Evolutionary conservation across 768 basidiomycete species (phyloP).

Genomic region (Xanthoconium stramineum): DNA sequence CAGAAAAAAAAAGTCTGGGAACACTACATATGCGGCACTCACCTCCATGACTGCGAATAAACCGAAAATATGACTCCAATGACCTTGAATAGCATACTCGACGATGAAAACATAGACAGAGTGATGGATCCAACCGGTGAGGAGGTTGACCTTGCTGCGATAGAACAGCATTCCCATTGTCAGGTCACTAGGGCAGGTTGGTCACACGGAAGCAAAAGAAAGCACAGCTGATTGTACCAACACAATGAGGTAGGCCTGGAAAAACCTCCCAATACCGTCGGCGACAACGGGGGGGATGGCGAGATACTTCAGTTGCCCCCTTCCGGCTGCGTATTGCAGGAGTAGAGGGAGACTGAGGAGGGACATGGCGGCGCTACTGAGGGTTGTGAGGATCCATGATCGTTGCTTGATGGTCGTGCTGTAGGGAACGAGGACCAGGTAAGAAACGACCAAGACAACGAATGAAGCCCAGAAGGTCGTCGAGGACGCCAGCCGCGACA

Average conservation of each 20-base stretch:
- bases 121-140: slow-evolving; percentile 58
- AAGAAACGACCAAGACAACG: slow-evolving; percentile 20
- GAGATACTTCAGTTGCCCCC: slow-evolving; percentile 27
- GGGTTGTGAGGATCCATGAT: slow-evolving; percentile 46
- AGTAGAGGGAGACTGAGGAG: slow-evolving; percentile 40
- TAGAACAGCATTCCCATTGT: slow-evolving; percentile 45
- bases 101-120: slow-evolving; percentile 40
- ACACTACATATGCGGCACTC: slow-evolving; percentile 1
- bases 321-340: slow-evolving; percentile 23
- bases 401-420: slow-evolving; percentile 39
- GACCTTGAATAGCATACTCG: slow-evolving; percentile 34
- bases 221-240: slow-evolving; percentile 19
- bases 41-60: slow-evolving; percentile 49
- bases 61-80: slow-evolving; percentile 43
- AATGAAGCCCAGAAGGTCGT: slow-evolving; percentile 22
- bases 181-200: slow-evolving; percentile 38
- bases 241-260: slow-evolving; percentile 45
- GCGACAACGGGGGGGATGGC: slow-evolving; percentile 21
- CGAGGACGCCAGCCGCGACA: slow-evolving; percentile 22
- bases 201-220: slow-evolving; percentile 9
- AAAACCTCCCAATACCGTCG: slow-evolving; percentile 34
- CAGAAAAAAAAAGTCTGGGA: background rate
- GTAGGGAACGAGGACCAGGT: slow-evolving; percentile 28
- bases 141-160: slow-evolving; percentile 42
- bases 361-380: slow-evolving; percentile 41